Percentiles rank a stretch among this genome's conserved stretches.
These are phyloP conservation scores for Suhomyces coccinellae DNA, from an alignment of 1,139 yeast genomes.

Conservation along the genomic window DNA sequence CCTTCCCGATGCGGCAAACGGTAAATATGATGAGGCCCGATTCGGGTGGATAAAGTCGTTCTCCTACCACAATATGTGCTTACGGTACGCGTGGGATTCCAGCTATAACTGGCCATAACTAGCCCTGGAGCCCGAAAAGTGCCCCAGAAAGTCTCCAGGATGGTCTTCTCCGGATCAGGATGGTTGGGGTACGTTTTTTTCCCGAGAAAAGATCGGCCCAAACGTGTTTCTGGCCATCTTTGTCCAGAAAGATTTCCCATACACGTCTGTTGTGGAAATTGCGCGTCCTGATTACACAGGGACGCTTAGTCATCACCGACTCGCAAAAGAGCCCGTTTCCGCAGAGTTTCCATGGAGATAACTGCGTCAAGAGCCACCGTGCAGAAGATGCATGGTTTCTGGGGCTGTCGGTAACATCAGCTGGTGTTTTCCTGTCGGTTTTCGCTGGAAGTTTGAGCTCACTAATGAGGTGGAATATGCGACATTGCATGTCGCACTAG, in stretches of 20 bases:
- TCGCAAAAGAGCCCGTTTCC: conserved; percentile 1
- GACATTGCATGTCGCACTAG: too few species aligned
- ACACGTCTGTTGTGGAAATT: background rate
- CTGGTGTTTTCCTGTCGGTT: too few species aligned
- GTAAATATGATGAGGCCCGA: conserved; percentile 6
- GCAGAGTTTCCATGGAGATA: too few species aligned
- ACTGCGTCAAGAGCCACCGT: too few species aligned
- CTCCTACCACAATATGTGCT: background rate
- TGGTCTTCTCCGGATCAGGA: background rate
- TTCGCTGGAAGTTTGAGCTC: too few species aligned
- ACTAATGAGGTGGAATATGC: too few species aligned
- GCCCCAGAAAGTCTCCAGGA: too few species aligned
- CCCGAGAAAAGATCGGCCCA: background rate
- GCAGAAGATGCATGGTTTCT: too few species aligned
- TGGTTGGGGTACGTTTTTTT: background rate
- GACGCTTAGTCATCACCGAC: conserved; percentile 7
- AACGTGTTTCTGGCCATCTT: background rate
- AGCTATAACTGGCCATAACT: too few species aligned
- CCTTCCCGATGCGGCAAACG: conserved; percentile 4
- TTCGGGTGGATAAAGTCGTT: background rate
- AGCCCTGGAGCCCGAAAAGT: too few species aligned
- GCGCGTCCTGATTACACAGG: conserved; percentile 2
- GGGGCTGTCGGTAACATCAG: background rate
- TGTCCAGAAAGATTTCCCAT: too few species aligned
- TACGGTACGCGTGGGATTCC: too few species aligned